Base-by-base conservation (phyloP, 192 early-diverging fungal species). In the Podila epicladia region DNA sequence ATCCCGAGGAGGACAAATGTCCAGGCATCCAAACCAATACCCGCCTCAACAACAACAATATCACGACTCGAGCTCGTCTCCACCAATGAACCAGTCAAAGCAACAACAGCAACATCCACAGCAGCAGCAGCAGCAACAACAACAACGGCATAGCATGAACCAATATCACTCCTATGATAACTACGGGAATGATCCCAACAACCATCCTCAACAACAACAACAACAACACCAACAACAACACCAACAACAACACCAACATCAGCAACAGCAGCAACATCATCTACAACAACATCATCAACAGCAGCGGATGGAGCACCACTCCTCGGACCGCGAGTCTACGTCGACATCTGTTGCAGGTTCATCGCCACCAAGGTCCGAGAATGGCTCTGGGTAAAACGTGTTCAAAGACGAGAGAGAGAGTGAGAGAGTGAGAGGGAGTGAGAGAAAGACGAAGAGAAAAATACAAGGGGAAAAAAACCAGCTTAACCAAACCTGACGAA, bases 231-330 rank as follows among this genome's bases (percentile, higher is more conserved):
- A 74, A 19, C 65, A 67, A 49, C 66, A 68, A 19, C 74, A 64
- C 29, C 74, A 75, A 8, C 62, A 65, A 7, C 66, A 67, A 20
- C 73, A 74, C 13, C 65, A 41, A 15, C 66, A 62, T 12, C 66
- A 67, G 48, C 66, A 68, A 19, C 74, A 64, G 29, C 74, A 75
- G 13, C 62, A 65, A 7, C 66, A 67, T 4, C 59, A 67, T 37
- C 65, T 63, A 20, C 73, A 74, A n/a, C 65, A 41, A 15, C 66
- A 62, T 12, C 66, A 68, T 3, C 60, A 62, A 33, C 71, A 32
- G 19, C 58, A 65, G 68, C 41, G 72, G 53, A 4, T 67, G 65
- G 33, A 50, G 0, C 38, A 65, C 8, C 65, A 66, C 19, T n/a
- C 55, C 22, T 24, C 13, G 38, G 66, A 69, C 31, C 61, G 74